Percentiles rank a stretch among this genome's conserved stretches.
Evolutionary conservation across 306 rosid genomes (phyloP).

Genomic region (Glycyrrhiza uralensis): DNA sequence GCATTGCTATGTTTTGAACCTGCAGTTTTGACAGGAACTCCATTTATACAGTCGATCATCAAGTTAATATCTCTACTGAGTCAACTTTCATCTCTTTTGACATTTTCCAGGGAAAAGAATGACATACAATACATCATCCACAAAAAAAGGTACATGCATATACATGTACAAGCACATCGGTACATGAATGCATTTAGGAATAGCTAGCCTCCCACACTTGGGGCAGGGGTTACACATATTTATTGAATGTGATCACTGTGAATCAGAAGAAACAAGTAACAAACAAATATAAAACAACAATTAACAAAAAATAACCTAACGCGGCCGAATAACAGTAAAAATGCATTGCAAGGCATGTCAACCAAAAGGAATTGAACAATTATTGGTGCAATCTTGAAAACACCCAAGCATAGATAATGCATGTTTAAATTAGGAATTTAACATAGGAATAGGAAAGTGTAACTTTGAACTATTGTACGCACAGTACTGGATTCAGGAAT

Average conservation of each 20-base stretch:
- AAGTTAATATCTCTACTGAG: conserved; percentile 38
- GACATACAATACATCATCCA: conserved; percentile 16
- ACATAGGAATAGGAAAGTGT: background rate
- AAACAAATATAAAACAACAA: background rate
- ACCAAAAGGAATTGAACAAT: background rate
- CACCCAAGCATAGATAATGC: background rate
- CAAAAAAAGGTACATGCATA: conserved; percentile 4
- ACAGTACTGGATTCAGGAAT: background rate
- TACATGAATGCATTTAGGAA: background rate
- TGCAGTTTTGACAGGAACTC: conserved; percentile 41
- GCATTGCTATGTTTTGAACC: conserved; percentile 41
- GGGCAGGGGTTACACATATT: background rate
- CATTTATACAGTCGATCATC: conserved; percentile 36
- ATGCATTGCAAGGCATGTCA: background rate
- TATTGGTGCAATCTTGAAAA: background rate
- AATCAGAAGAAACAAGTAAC: background rate
- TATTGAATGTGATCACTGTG: background rate
- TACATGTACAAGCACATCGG: conserved; percentile 4
- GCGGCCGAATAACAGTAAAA: background rate
- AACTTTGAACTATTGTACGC: background rate
- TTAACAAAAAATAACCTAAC: background rate
- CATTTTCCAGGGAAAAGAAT: conserved; percentile 32
- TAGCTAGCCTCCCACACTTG: background rate
- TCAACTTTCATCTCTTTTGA: conserved; percentile 38
- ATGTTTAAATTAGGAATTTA: background rate